Percentiles rank a stretch among this genome's conserved stretches.
These are phyloP conservation scores for Phaeosphaeriaceae sp. DNA, from an alignment of 2,329 filamentous ascomycete species.

Conservation along the genomic window DNA sequence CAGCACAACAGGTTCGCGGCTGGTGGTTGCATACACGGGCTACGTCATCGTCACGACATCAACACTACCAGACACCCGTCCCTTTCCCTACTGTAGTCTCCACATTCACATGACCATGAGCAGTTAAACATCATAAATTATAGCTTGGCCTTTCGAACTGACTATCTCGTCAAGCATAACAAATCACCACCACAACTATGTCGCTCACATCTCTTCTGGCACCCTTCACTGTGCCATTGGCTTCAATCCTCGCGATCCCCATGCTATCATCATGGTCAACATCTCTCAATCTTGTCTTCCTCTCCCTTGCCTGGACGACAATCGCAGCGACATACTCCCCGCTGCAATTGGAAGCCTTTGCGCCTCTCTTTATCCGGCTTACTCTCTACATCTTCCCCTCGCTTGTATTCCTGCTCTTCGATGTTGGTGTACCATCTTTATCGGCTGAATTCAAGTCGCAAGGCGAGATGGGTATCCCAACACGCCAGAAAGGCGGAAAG, in stretches of 20 bases:
- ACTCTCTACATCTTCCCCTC: conserved; percentile 79
- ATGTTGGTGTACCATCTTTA: conserved; percentile 73
- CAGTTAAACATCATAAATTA: background rate
- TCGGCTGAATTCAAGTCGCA: conserved; percentile 74
- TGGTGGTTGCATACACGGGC: background rate
- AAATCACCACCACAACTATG: conserved; percentile 20
- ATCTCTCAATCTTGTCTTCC: conserved; percentile 84
- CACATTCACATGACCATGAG: background rate
- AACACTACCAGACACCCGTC: background rate
- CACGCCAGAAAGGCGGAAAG: conserved; percentile 46
- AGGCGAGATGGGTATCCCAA: conserved; percentile 61
- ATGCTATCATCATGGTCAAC: conserved; percentile 79
- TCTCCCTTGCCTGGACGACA: conserved; percentile 89
- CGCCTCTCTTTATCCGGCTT: conserved; percentile 71
- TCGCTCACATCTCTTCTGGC: conserved; percentile 39
- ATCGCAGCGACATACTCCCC: conserved; percentile 80
- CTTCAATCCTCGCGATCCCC: conserved; percentile 75
- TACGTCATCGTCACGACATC: background rate
- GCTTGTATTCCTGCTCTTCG: conserved; percentile 75
- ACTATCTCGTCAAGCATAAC: background rate
- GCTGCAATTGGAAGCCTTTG: conserved; percentile 77
- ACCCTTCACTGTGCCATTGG: conserved; percentile 50
- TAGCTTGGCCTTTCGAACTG: background rate
- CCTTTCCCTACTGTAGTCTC: background rate
- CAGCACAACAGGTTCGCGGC: background rate